Conservation (phyloP, 208 protist species). For the Acanthamoeba triangularis region DNA sequence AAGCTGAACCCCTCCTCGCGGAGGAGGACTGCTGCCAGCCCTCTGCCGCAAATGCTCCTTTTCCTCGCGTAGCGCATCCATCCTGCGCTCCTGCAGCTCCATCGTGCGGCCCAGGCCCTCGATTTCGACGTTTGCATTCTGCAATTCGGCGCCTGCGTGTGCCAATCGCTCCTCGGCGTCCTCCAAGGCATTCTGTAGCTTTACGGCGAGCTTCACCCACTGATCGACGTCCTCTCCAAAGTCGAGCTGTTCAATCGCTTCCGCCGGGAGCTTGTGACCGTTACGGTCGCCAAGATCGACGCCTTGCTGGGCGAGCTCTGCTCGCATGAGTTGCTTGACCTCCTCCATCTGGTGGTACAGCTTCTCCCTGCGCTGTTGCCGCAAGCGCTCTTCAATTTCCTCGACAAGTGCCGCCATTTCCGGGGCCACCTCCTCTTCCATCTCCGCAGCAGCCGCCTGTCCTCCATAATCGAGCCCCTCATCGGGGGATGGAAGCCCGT, state of each 20-base stretch:
- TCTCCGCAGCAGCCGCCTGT: not conserved
- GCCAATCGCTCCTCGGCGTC: not conserved
- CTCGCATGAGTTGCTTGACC: not conserved
- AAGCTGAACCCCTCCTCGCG: not conserved
- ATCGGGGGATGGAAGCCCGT: not conserved
- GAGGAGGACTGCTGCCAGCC: not conserved
- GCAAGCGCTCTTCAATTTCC: conserved; percentile 21
- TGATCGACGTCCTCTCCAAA: not conserved
- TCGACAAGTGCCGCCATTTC: not conserved
- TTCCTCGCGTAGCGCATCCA: not conserved
- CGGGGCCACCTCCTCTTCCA: not conserved
- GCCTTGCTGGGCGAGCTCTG: not conserved
- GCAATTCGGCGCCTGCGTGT: not conserved
- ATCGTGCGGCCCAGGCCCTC: not conserved
- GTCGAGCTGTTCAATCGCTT: not conserved
- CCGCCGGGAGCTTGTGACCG: not conserved
- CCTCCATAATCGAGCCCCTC: not conserved
- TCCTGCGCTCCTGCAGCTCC: not conserved
- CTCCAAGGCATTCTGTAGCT: not conserved
- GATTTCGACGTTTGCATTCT: not conserved
- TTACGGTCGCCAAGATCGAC: not conserved
- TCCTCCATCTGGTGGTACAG: not conserved
- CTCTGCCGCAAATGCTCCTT: not conserved
- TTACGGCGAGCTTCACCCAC: conserved; percentile 12
- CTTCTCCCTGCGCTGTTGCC: conserved; percentile 18